Evolutionary conservation across 2,329 filamentous ascomycete species (phyloP), one percentile per base, ranked within the genome.

Genomic region (Ophioceras dolichostomum): DNA sequence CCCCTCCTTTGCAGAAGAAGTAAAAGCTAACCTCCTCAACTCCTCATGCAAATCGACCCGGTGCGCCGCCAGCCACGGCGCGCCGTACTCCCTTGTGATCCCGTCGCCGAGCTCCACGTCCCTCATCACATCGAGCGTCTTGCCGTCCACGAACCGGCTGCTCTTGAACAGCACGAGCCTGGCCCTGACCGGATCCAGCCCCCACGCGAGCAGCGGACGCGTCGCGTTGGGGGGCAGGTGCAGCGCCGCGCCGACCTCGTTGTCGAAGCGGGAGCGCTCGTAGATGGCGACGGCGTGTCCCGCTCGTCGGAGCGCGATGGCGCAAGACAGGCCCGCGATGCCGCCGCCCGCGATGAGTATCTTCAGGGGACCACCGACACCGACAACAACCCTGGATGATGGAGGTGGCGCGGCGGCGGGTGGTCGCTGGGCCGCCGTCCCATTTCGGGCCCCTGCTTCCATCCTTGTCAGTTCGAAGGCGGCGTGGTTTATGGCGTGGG

Each of bases 41-140:
- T 50, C 53, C 21, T 48, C 50, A 37, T 64, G 60, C 38, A 65
- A 39, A 38, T 65, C 61, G 4, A 62, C 60, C 0, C 61, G 51
- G 36, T 65, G 59, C 5, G 54, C 49, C 24, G 57, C 51, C 42
- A 55, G 61, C 43, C 54, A 50, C 4, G 52, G 48, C 10, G 49
- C 48, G 2, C 55, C 55, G 22, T 54, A 58, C 3, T 44, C 22
- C 31, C n/a, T 33, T 36, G 32, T 31, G 17, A 35, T 33, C 4
- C 38, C 24, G 34, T n/a, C n/a, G n/a, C n/a, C n/a, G n/a, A 39
- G 7, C 44, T 4, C 3, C 14, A 20, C 10, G 36, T 34, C 13
- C 13, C 53, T 43, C 29, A 58, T n/a, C n/a, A n/a, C n/a, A n/a
- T n/a, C n/a, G n/a, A n/a, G 43, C 5, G 52, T 55, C 16, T 46